Base-by-base conservation (phyloP, 2,329 filamentous ascomycete genomes). In the Alternaria angustiovoidea region DNA sequence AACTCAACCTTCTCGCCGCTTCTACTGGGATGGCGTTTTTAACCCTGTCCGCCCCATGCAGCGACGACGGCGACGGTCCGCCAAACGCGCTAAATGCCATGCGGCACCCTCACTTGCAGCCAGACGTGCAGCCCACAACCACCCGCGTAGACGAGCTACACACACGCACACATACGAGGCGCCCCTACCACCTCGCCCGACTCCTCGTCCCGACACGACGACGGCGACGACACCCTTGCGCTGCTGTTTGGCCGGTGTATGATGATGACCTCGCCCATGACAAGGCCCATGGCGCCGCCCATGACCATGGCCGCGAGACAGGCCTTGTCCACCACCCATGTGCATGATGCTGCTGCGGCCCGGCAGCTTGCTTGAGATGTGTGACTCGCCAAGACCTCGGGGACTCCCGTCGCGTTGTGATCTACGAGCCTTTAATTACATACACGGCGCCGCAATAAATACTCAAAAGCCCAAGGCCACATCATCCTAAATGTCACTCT, bases 1-100 rank as follows among this genome's bases (percentile, higher is more conserved):
- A 70, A 67, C 53, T 65, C 66, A 70, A 68, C 62, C 69, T 68
- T 66, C 64, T 70, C 69, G 68, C 70, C 66, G 67, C 66, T 61
- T 65, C 63, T 59, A 59, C 69, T 67, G 64, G 68, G 60, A 66
- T 65, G 65, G 61, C 55, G 63, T 52, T 39, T 42, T 34, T n/a
- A 62, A 49, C 63, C 69, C 65, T 69, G 68, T 68, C 62, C 62
- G 68, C 63, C 62, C 61, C 55, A 64, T 67, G 68, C 64, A 70
- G 64, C 63, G 62, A 65, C 62, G 64, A 65, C 65, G 63, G 65
- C 65, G 62, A 66, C 67, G 67, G 67, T 60, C 57, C 57, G 57
- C 61, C 62, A 68, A 69, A 65, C 67, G 65, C 65, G 63, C 61
- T 62, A 60, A 62, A 62, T 54, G 53, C 49, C 55, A 61, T 56